Evolutionary conservation across 139 green algal species (phyloP).

Genomic region (Picochlorum costavermella): DNA sequence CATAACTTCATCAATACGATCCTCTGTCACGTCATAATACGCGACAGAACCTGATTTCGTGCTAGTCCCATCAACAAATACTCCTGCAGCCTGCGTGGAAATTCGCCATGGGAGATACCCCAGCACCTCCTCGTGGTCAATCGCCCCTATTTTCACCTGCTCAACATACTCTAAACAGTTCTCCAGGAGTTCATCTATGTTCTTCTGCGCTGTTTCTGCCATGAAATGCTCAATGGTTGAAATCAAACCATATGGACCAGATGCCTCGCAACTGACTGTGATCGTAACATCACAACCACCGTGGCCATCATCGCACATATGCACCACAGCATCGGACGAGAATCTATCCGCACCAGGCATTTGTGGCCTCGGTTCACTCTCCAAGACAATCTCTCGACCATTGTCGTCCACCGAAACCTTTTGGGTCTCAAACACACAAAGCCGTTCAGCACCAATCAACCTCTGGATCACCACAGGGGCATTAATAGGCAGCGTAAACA

Average conservation of each 20-base stretch:
- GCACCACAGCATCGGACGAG: conserved; percentile 2
- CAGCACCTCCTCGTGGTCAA: background rate
- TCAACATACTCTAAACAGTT: background rate
- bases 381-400: conserved; percentile 5
- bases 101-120: background rate
- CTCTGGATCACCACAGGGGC: conserved; percentile 20
- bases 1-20: background rate
- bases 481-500: conserved; percentile 20
- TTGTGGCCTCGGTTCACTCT: conserved; percentile 14
- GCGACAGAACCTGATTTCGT: background rate
- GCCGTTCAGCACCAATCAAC: conserved; percentile 7
- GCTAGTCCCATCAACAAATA: background rate
- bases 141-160: background rate
- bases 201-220: conserved; percentile 6
- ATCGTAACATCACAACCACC: background rate
- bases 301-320: conserved; percentile 1
- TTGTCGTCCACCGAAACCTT: background rate
- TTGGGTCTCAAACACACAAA: conserved; percentile 25
- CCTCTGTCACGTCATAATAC: background rate
- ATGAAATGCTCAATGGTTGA: conserved; percentile 30
- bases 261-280: background rate
- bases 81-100: background rate
- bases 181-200: conserved; percentile 14
- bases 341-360: conserved; percentile 26
- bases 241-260: conserved; percentile 18